Evolutionary conservation across 352 stramenopile genomes (phyloP).

Genomic region (Phytophthora pluvialis): DNA sequence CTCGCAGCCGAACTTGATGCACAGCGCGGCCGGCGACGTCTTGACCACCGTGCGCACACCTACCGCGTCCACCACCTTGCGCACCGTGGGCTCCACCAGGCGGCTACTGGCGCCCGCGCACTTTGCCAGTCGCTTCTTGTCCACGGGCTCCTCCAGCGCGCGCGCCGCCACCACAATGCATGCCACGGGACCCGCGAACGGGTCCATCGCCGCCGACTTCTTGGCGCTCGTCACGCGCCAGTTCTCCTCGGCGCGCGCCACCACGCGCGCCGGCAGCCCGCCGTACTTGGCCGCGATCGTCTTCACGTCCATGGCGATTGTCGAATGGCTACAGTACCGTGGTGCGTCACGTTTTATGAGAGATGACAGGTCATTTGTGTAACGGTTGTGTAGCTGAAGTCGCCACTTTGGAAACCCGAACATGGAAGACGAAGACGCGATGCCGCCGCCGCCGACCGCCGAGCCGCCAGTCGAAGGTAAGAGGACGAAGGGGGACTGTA

Average conservation of each 20-base stretch:
- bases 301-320: conserved; percentile 56
- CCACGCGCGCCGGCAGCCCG: conserved; percentile 56
- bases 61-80: conserved; percentile 61
- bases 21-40: conserved; percentile 59
- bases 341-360: conserved; percentile 1
- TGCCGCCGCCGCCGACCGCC: neutral
- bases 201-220: conserved; percentile 41
- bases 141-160: conserved; percentile 55
- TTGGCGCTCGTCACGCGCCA: conserved; percentile 57
- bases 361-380: conserved; percentile 13
- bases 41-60: conserved; percentile 52
- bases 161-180: conserved; percentile 69
- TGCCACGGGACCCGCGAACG: conserved; percentile 58
- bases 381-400: conserved; percentile 14
- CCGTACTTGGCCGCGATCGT: conserved; percentile 55
- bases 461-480: conserved; percentile 29
- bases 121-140: conserved; percentile 47
- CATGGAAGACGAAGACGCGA: conserved; percentile 28
- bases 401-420: conserved; percentile 12
- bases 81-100: conserved; percentile 52
- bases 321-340: conserved; percentile 1
- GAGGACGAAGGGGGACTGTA: conserved; percentile 15
- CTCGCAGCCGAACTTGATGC: conserved; percentile 78
- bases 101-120: conserved; percentile 51
- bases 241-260: conserved; percentile 59